A percentile compares a stretch with the other conserved stretches of the same genome.
Evolutionary conservation across 2,329 filamentous ascomycete species (phyloP).

Genomic region (Zymoseptoria pseudotritici): DNA sequence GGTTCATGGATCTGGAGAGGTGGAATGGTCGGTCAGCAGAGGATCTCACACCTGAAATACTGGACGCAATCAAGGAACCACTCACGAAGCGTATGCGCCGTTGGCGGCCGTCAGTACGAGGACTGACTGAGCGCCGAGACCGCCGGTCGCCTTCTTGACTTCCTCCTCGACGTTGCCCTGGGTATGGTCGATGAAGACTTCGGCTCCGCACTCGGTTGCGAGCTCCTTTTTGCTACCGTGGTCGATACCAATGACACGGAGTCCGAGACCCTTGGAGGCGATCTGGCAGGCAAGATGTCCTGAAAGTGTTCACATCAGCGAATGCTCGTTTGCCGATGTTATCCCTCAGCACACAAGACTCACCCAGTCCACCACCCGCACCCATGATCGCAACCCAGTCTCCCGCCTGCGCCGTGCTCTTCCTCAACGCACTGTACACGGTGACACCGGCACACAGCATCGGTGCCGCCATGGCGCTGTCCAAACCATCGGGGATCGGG

Average conservation of each 20-base stretch:
- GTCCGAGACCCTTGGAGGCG: conserved; percentile 52
- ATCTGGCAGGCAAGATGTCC: conserved; percentile 59
- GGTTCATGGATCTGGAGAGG: conserved; percentile 24
- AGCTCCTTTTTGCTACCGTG: conserved; percentile 57
- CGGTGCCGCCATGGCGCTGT: conserved; percentile 56
- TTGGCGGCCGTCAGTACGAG: conserved; percentile 48
- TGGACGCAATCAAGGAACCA: not conserved
- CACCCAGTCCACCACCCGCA: conserved; percentile 24
- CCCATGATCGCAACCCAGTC: conserved; percentile 51
- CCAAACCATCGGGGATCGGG: conserved; percentile 56
- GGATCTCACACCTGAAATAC: not conserved
- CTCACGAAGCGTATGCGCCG: conserved; percentile 36
- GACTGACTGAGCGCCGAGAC: conserved; percentile 54
- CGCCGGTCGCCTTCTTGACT: conserved; percentile 50
- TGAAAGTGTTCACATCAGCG: not conserved
- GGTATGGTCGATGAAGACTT: conserved; percentile 59
- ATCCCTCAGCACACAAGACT: not conserved
- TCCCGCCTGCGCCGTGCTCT: conserved; percentile 51
- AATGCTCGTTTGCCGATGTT: not conserved
- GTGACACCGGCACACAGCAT: conserved; percentile 63
- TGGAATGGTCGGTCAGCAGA: not conserved
- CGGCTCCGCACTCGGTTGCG: conserved; percentile 53
- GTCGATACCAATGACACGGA: conserved; percentile 60
- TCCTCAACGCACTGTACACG: conserved; percentile 58
- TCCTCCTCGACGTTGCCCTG: conserved; percentile 47